Conservation (phyloP, 495 filamentous ascomycete species). For the Parachaetomium inaequale region DNA sequence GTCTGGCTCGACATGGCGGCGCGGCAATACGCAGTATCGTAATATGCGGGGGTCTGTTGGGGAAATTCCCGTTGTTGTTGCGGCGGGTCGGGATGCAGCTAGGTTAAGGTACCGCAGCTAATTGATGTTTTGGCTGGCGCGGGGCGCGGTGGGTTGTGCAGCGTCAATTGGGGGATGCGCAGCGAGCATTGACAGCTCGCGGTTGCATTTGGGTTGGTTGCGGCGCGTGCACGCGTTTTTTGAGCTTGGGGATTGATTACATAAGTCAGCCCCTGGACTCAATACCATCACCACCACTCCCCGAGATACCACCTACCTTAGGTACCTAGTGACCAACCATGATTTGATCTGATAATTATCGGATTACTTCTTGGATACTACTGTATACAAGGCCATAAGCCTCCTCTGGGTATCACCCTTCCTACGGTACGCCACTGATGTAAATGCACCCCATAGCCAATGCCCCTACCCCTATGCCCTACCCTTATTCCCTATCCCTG, state of each 20-base stretch:
- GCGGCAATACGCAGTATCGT: not conserved
- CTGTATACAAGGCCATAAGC: too few relatives aligned
- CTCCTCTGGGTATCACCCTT: too few relatives aligned
- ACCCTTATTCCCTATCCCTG: not conserved
- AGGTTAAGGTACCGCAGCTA: not conserved
- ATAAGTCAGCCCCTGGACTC: slow-evolving; percentile 4
- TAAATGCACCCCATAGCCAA: not conserved
- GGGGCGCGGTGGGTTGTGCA: not conserved
- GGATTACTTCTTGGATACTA: too few relatives aligned
- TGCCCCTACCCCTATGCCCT: not conserved
- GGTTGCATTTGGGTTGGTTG: not conserved
- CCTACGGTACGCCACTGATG: too few relatives aligned
- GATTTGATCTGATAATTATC: too few relatives aligned
- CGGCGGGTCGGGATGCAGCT: not conserved
- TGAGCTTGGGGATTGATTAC: slow-evolving; percentile 12
- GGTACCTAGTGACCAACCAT: too few relatives aligned
- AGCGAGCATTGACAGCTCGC: not conserved
- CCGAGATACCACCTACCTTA: too few relatives aligned
- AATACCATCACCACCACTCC: too few relatives aligned
- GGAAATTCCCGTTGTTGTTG: too few relatives aligned
- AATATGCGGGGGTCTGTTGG: too few relatives aligned
- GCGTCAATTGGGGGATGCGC: not conserved
- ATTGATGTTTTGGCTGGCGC: not conserved
- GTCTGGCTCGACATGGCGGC: slow-evolving; percentile 44
- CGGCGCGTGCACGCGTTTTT: slow-evolving; percentile 9